These are phyloP conservation scores for Candolleomyces eurysporus DNA, from an alignment of 768 basidiomycete species.

Conservation along the genomic window DNA sequence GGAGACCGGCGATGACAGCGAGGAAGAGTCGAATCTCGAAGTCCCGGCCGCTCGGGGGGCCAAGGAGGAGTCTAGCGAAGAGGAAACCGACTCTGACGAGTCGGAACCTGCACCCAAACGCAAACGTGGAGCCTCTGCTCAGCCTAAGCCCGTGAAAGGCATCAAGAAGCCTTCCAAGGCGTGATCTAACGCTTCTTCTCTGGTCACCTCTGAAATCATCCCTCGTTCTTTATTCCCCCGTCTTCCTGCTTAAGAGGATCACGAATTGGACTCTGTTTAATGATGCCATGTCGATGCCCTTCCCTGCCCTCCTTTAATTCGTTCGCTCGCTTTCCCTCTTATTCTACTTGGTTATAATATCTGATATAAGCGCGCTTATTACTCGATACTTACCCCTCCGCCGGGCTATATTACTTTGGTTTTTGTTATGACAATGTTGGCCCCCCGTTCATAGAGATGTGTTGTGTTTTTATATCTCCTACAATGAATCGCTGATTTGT, in stretches of 20 bases:
- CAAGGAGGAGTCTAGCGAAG: not conserved
- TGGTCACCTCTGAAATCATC: not conserved
- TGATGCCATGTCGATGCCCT: not conserved
- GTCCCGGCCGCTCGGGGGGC: not conserved
- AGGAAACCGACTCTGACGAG: conserved; percentile 4
- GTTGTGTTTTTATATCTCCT: not conserved
- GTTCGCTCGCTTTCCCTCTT: not conserved
- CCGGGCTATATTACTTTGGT: not conserved
- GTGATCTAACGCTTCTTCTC: conserved; percentile 8
- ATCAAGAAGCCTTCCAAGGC: conserved; percentile 24
- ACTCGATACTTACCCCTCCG: not conserved
- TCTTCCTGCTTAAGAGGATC: not conserved
- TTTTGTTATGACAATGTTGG: not conserved
- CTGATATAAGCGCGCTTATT: conserved; percentile 5
- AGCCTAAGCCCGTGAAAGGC: conserved; percentile 25
- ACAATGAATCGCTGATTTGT: not conserved
- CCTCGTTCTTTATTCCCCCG: not conserved
- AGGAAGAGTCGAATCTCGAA: conserved; percentile 17
- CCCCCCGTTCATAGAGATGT: not conserved
- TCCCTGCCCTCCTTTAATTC: not conserved
- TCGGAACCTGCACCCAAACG: conserved; percentile 28
- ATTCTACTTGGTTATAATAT: conserved; percentile 7
- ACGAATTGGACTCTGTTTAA: not conserved
- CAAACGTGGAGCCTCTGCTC: conserved; percentile 20
- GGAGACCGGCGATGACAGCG: conserved; percentile 30